Base-by-base conservation (phyloP, 192 early-diverging fungal genomes). In the Lunasporangiospora selenospora region DNA sequence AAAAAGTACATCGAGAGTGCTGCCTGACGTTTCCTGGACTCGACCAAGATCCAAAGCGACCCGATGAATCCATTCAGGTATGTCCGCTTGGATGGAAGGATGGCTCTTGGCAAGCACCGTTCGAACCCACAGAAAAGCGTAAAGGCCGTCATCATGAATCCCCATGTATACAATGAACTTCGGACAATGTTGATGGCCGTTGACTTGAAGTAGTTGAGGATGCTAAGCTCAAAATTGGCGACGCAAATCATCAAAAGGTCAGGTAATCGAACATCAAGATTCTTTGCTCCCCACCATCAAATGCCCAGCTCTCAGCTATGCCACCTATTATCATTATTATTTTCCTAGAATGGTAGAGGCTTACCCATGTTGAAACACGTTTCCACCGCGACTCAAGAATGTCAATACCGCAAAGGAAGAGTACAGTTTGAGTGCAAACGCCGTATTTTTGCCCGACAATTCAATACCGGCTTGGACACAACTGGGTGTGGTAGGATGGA, bases 31-130 rank as follows among this genome's bases (percentile, higher is more conserved):
- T 40, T 31, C 13, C 27, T 36, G 1, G 49, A 26, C 48, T 73
- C 62, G n/a, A 55, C 24, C 11, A 77, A 39, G 15, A 77, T 44
- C 76, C 76, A 77, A 7, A 71, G 18, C 3, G 61, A 67, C 5
- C 48, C 60, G 21, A 77, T 11, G 56, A 77, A 59, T n/a, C 76
- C 76, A 38, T 64, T 58, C 5, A 75, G 13, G 29, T 62, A 69
- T 10, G 54, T 51, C 27, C 59, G 23, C 32, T 69, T 52, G 19
- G 61, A 37, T 12, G 42, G 50, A 37, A 58, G 34, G 38, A 67
- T 21, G 19, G 16, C 44, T 3, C 12, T 16, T 4, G 67, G 48
- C 3, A 70, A 32, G 15, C 2, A 42, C 3, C 33, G 50, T 2
- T 52, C 61, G 31, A 53, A n/a, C 15, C 12, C 19, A 12, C 37